phyloP scores from a whole-genome alignment of 2,329 filamentous ascomycete genomes.

The Nigrospora osmanthi region DNA sequence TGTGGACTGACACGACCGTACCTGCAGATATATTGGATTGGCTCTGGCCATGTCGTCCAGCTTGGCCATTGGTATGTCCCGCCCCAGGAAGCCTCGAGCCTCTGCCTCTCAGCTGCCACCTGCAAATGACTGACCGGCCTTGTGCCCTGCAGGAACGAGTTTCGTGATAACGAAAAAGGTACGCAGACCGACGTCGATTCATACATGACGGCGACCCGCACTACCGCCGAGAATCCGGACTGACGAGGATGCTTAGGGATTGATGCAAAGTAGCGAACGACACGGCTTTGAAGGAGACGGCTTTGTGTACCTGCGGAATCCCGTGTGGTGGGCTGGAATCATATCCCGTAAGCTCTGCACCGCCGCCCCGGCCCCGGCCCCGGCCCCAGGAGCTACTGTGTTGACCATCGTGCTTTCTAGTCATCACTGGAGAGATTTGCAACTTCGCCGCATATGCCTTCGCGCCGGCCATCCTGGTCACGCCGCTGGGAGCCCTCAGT shows the following conservation, averaged over 20 bases:
- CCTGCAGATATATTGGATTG: conserved; percentile 64
- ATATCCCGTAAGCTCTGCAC: conserved; percentile 60
- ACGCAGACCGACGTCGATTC: conserved; percentile 18
- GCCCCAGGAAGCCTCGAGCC: neutral
- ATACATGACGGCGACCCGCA: neutral
- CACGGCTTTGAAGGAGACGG: conserved; percentile 97
- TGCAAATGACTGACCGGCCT: conserved; percentile 3
- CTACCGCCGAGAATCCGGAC: conserved; percentile 6
- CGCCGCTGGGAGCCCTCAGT: conserved; percentile 84
- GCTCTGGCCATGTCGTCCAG: conserved; percentile 68
- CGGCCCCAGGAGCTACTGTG: conserved; percentile 7
- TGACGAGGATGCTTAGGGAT: conserved; percentile 47
- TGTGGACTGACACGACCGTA: conserved; percentile 19
- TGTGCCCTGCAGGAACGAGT: conserved; percentile 61
- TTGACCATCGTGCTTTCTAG: conserved; percentile 32
- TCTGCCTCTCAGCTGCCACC: neutral
- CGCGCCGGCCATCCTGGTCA: conserved; percentile 96
- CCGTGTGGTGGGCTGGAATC: conserved; percentile 97
- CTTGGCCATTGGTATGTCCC: conserved; percentile 62
- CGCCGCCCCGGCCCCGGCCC: neutral
- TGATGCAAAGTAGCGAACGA: conserved; percentile 82
- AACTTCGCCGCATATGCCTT: conserved; percentile 99
- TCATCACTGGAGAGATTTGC: conserved; percentile 87
- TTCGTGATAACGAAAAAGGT: conserved; percentile 99
- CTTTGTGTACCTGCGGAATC: conserved; percentile 86